Evolutionary conservation across 768 basidiomycete genomes (phyloP).

Genomic region (Phanerochaete sordida): DNA sequence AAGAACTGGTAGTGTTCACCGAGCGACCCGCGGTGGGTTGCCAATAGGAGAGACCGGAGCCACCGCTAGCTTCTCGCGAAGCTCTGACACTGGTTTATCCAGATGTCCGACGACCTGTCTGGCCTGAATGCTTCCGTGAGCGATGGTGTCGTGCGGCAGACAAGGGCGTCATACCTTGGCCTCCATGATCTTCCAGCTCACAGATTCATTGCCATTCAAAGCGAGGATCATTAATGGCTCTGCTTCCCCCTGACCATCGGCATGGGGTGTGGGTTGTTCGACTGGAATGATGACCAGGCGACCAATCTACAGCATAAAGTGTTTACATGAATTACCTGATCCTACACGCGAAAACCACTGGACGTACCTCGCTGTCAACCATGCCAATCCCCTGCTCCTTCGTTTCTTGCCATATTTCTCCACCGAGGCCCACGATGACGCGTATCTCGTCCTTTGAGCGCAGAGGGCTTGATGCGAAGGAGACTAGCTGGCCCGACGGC

Average conservation of each 20-base stretch:
- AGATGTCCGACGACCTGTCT: slow-evolving; percentile 22
- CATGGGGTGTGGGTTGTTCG: slow-evolving; percentile 29
- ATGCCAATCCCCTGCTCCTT: slow-evolving; percentile 61
- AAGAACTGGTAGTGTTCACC: neutral
- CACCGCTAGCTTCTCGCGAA: slow-evolving; percentile 16
- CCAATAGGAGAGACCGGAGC: slow-evolving; percentile 16
- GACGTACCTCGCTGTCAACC: slow-evolving; percentile 72
- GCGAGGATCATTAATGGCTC: slow-evolving; percentile 69
- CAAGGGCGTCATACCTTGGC: slow-evolving; percentile 43
- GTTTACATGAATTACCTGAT: neutral
- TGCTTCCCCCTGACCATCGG: slow-evolving; percentile 22
- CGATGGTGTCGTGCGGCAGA: too few species aligned
- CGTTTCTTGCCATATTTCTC: slow-evolving; percentile 79
- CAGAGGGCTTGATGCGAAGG: slow-evolving; percentile 52
- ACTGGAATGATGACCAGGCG: slow-evolving; percentile 67
- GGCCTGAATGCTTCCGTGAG: slow-evolving; percentile 10
- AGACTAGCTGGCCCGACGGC: slow-evolving; percentile 71
- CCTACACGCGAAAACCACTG: neutral
- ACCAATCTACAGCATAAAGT: slow-evolving; percentile 50
- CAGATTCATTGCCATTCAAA: slow-evolving; percentile 54
- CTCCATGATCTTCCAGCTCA: slow-evolving; percentile 67
- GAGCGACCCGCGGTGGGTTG: slow-evolving; percentile 13
- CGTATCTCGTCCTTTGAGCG: slow-evolving; percentile 71
- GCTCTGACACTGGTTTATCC: slow-evolving; percentile 20
- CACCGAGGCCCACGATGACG: slow-evolving; percentile 66